These are phyloP conservation scores for Exophiala spinifera DNA, from an alignment of 2,329 filamentous ascomycete genomes.

Conservation along the genomic window DNA sequence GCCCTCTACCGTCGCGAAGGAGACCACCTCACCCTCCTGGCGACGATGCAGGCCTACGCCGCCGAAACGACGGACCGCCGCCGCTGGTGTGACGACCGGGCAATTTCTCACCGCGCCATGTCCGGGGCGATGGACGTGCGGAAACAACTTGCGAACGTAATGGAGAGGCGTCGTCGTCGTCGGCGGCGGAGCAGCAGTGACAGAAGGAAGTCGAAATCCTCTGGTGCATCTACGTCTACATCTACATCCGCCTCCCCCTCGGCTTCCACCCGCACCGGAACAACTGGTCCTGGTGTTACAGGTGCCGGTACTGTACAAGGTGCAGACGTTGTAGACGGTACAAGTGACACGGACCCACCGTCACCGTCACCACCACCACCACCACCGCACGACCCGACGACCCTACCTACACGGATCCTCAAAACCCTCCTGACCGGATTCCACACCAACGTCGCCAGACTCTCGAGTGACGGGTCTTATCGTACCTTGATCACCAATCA, in stretches of 20 bases:
- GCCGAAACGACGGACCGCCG: slow-evolving; percentile 58
- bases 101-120: slow-evolving; percentile 63
- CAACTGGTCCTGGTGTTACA: too few species aligned
- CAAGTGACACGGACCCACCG: too few species aligned
- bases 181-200: too few species aligned
- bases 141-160: slow-evolving; percentile 28
- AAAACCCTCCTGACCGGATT: slow-evolving; percentile 59
- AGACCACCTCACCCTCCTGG: slow-evolving; percentile 62
- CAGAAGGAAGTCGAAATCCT: too few species aligned
- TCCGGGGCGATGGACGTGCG: slow-evolving; percentile 56
- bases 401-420: slow-evolving; percentile 51
- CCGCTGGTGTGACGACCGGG: slow-evolving; percentile 57
- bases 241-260: too few species aligned
- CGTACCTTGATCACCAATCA: slow-evolving; percentile 61
- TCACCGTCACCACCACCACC: slow-evolving; percentile 37
- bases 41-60: slow-evolving; percentile 59
- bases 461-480: slow-evolving; percentile 45
- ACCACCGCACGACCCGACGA: slow-evolving; percentile 35
- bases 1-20: slow-evolving; percentile 59
- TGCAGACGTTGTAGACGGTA: too few species aligned
- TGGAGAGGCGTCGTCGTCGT: too few species aligned
- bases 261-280: too few species aligned
- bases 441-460: slow-evolving; percentile 54
- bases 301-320: too few species aligned
- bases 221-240: too few species aligned